phyloP scores from a whole-genome alignment of 169 alveolate genomes.

The Cryptosporidium ubiquitum region DNA sequence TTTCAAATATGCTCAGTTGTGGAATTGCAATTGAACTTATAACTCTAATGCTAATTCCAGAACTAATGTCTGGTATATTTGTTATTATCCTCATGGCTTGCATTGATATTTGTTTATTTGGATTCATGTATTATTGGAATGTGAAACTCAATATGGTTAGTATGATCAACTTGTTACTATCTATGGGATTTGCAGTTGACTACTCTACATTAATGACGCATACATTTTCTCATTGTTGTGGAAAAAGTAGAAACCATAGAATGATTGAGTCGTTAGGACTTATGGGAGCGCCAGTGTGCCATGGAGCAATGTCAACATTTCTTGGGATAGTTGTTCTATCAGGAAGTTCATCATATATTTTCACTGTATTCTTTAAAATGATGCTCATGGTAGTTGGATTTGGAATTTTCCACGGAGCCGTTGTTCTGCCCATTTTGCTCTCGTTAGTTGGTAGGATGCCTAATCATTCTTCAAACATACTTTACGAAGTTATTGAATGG shows the following conservation, averaged over 20 bases:
- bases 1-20: slow-evolving; percentile 79
- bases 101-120: slow-evolving; percentile 81
- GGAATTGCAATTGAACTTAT: slow-evolving; percentile 80
- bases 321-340: slow-evolving; percentile 80
- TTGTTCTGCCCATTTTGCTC: slow-evolving; percentile 75
- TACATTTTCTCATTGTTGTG: slow-evolving; percentile 80
- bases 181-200: slow-evolving; percentile 84
- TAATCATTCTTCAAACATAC: slow-evolving; percentile 19
- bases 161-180: slow-evolving; percentile 78
- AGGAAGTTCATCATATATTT: slow-evolving; percentile 80
- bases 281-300: slow-evolving; percentile 84
- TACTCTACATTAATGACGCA: slow-evolving; percentile 84
- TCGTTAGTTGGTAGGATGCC: slow-evolving; percentile 75
- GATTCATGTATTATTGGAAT: slow-evolving; percentile 81
- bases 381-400: slow-evolving; percentile 80
- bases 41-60: slow-evolving; percentile 79
- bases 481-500: slow-evolving; percentile 27
- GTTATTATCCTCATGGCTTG: slow-evolving; percentile 79
- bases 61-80: slow-evolving; percentile 78
- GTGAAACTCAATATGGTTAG: slow-evolving; percentile 82
- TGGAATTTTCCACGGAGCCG: slow-evolving; percentile 77
- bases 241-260: slow-evolving; percentile 77
- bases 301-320: slow-evolving; percentile 82
- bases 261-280: slow-evolving; percentile 79
- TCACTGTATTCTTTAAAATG: slow-evolving; percentile 83